Evolutionary conservation across 164 flowering plant species (phyloP).

Genomic region (Hamamelis virginiana): DNA sequence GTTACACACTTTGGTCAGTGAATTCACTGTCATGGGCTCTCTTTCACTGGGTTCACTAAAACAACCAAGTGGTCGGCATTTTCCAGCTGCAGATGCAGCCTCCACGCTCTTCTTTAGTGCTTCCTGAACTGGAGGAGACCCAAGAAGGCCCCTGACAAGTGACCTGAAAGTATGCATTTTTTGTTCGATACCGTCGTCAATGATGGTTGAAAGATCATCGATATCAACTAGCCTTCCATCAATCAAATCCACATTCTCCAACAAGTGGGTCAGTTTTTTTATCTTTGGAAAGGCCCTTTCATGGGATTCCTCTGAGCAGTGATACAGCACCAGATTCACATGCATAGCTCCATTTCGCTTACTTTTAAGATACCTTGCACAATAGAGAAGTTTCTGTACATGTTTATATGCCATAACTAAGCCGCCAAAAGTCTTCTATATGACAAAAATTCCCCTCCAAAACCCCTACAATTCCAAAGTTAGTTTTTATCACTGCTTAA

Average conservation of each 20-base stretch:
- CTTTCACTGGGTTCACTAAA: slow-evolving; percentile 56
- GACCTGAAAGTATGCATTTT: slow-evolving; percentile 56
- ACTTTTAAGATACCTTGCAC: slow-evolving; percentile 12
- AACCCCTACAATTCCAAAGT: background rate
- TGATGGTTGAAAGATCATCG: slow-evolving; percentile 34
- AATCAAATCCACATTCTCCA: slow-evolving; percentile 57
- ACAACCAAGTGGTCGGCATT: slow-evolving; percentile 16
- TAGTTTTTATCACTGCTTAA: background rate
- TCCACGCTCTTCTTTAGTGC: slow-evolving; percentile 28
- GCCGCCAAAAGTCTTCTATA: too few relatives aligned
- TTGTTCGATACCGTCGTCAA: slow-evolving; percentile 32
- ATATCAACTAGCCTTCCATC: slow-evolving; percentile 60
- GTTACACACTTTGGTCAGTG: slow-evolving; percentile 60
- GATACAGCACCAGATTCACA: slow-evolving; percentile 28
- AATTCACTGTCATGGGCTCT: slow-evolving; percentile 42
- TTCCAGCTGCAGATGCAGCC: slow-evolving; percentile 1
- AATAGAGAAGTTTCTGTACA: slow-evolving; percentile 16
- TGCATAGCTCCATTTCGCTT: slow-evolving; percentile 14
- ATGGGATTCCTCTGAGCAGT: slow-evolving; percentile 28
- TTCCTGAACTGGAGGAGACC: slow-evolving; percentile 48
- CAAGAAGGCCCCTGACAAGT: slow-evolving; percentile 48
- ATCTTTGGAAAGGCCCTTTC: slow-evolving; percentile 39
- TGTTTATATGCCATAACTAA: slow-evolving; percentile 18
- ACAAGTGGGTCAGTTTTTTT: slow-evolving; percentile 30
- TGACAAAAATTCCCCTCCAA: background rate